These are phyloP conservation scores for Logfia minima DNA, from an alignment of 129 eudicot species.

Conservation along the genomic window DNA sequence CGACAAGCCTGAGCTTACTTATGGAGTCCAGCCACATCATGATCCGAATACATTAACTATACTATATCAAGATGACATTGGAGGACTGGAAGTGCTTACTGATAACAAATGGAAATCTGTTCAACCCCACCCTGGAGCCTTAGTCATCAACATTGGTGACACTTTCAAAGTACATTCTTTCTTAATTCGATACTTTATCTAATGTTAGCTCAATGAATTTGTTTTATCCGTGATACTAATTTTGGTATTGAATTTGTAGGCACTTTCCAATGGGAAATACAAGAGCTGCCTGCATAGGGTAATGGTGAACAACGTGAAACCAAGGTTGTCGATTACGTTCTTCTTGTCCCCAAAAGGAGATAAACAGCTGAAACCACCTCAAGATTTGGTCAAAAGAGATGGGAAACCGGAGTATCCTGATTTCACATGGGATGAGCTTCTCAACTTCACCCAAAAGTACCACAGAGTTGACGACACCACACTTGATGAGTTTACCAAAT, in stretches of 20 bases:
- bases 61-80: conserved; percentile 71
- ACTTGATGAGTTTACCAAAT: conserved; percentile 38
- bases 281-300: conserved; percentile 67
- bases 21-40: conserved; percentile 70
- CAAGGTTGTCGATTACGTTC: conserved; percentile 48
- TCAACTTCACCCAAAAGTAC: conserved; percentile 42
- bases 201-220: too few relatives aligned
- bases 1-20: conserved; percentile 42
- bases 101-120: conserved; percentile 55
- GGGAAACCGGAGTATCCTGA: conserved; percentile 42
- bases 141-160: conserved; percentile 81
- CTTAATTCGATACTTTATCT: background rate
- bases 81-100: conserved; percentile 60
- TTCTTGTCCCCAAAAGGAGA: conserved; percentile 58
- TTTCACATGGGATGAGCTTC: conserved; percentile 50
- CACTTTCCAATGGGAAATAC: conserved; percentile 64
- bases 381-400: conserved; percentile 27
- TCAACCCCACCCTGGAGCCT: conserved; percentile 45
- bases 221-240: background rate
- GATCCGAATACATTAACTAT: conserved; percentile 71
- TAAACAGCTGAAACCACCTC: conserved; percentile 45
- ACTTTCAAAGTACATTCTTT: conserved; percentile 50
- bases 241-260: conserved; percentile 33
- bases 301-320: conserved; percentile 36
- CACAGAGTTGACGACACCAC: conserved; percentile 44